phyloP scores from a whole-genome alignment of 257 asterid species.

The Primulina tabacum region DNA sequence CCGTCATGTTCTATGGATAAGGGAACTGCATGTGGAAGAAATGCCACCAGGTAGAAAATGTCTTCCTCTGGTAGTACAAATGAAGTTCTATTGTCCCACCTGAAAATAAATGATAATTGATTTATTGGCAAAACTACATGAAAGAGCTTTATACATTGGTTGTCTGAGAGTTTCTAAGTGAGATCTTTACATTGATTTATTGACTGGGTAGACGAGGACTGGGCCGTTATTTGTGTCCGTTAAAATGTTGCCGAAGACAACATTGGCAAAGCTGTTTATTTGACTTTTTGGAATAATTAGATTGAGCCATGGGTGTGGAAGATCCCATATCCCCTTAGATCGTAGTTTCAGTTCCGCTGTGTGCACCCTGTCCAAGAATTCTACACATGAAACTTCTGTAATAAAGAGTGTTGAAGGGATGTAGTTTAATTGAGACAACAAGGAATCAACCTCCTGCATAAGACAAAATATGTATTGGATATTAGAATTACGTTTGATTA shows the following conservation, averaged over 20 bases:
- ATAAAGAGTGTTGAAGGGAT: constrained; percentile 68
- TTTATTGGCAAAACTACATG: constrained; percentile 6
- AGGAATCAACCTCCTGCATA: constrained; percentile 61
- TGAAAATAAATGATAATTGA: constrained; percentile 25
- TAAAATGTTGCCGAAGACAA: constrained; percentile 65
- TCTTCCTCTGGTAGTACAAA: constrained; percentile 77
- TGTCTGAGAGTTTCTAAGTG: not conserved
- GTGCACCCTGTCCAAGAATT: constrained; percentile 87
- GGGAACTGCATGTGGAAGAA: constrained; percentile 65
- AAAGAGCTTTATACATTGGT: constrained; percentile 19
- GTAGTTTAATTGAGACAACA: constrained; percentile 67
- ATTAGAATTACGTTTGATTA: not conserved
- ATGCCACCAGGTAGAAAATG: constrained; percentile 76
- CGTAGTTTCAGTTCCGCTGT: constrained; percentile 60
- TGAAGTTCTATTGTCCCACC: constrained; percentile 89
- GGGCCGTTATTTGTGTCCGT: constrained; percentile 73
- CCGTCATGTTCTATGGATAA: constrained; percentile 44
- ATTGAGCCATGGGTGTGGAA: constrained; percentile 97
- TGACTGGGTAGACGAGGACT: constrained; percentile 75
- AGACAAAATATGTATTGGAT: not conserved
- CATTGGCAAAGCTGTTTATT: constrained; percentile 56
- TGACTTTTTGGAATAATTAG: constrained; percentile 76
- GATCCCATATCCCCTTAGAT: constrained; percentile 77
- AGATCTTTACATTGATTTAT: constrained; percentile 68
- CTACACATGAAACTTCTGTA: constrained; percentile 64